Base-by-base conservation (phyloP, 148 eudicot species). In the Polygonum aviculare region DNA sequence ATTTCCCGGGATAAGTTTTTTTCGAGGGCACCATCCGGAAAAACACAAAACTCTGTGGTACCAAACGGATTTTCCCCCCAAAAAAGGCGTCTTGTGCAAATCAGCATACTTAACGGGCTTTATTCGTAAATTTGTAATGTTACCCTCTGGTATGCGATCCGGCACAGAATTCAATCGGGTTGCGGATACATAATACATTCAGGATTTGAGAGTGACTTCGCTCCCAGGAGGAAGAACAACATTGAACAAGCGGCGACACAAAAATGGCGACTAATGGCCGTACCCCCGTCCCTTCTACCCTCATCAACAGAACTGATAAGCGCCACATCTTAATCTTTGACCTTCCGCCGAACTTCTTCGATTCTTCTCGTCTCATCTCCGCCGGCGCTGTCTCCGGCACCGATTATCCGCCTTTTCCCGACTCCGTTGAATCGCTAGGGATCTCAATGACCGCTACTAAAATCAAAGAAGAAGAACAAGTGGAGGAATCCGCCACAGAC, bases 251-350 rank as follows among this genome's bases (percentile, higher is more conserved):
- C 39, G 39, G 69, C 69, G 38, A 62, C 69, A 26, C 38, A 62
- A 38, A 35, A 62, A 62, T 31, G 69, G 38, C 69, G 36, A 62
- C 69, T 31, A 31, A 55, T 19, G 62, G 4, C 62, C 62, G 62
- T 19, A 51, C 57, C 57, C 4, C 55, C 55, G 55, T 51, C 55
- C 26, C 62, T 12, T 26, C 31, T 26, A 26, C 31, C 31, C 31
- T 26, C 31, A 26, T 26, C 31, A 26, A 26, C 31, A 26, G 31
- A 26, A 26, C 31, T 1, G 62, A 87, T 11, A 83, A 84, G 21
- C 83, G 82, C 19, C 87, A 69, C 49, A 84, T 84, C 9, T 90
- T 97, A 1, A 78, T 93, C 74, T 93, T 90, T 82, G 93, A 90
- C 9, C 72, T 91, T 2, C 84, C 94, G 31, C 15, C 76, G 44